Evolutionary conservation across 352 stramenopile genomes (phyloP).

Genomic region (Phytophthora crassamura): DNA sequence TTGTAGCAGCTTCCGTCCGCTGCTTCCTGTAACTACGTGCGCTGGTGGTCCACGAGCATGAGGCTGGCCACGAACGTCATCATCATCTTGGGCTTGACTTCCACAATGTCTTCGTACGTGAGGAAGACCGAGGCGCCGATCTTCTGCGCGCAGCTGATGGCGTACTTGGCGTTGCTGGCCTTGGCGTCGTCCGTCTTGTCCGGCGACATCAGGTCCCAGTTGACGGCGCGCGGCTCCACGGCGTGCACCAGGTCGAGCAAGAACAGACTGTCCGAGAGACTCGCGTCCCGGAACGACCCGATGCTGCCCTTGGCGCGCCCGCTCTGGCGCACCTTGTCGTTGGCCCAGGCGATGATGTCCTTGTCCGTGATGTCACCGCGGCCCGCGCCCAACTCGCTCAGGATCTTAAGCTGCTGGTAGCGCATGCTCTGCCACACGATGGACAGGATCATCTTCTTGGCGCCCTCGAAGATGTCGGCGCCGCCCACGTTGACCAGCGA

Average conservation of each 20-base stretch:
- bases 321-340: slow-evolving; percentile 78
- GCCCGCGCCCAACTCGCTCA: slow-evolving; percentile 65
- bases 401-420: slow-evolving; percentile 89
- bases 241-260: slow-evolving; percentile 89
- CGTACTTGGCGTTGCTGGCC: slow-evolving; percentile 92
- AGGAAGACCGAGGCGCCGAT: slow-evolving; percentile 93
- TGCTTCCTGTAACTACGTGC: no score
- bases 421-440: slow-evolving; percentile 96
- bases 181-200: slow-evolving; percentile 82
- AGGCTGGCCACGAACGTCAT: slow-evolving; percentile 90
- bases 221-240: slow-evolving; percentile 88
- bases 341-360: slow-evolving; percentile 88
- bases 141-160: slow-evolving; percentile 93
- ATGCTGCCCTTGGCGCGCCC: slow-evolving; percentile 82
- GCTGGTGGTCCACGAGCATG: slow-evolving; percentile 82
- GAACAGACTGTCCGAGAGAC: slow-evolving; percentile 82
- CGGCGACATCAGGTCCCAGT: slow-evolving; percentile 89
- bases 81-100: slow-evolving; percentile 95
- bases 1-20: slow-evolving; percentile 30
- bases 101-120: slow-evolving; percentile 94
- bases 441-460: slow-evolving; percentile 94
- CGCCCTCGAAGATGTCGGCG: slow-evolving; percentile 92
- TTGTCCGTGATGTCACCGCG: slow-evolving; percentile 74
- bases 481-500: slow-evolving; percentile 92
- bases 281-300: slow-evolving; percentile 83